Percentiles rank a stretch among this genome's conserved stretches.
phyloP scores from a whole-genome alignment of 345 rosid genomes.

The Gossypium sturtianum region DNA sequence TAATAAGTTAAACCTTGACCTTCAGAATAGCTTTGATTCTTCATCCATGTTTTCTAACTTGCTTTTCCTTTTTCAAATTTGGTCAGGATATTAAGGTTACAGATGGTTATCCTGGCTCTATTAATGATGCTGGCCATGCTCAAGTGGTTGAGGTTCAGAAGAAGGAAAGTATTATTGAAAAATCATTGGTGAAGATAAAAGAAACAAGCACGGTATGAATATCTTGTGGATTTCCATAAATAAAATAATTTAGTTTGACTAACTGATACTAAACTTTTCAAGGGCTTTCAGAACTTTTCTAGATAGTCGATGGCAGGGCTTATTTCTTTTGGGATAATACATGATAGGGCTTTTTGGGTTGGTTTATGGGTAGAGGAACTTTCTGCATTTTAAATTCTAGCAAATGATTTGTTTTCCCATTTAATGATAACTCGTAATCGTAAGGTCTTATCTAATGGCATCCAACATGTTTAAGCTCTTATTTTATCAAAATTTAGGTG shows the following conservation, averaged over 20 bases:
- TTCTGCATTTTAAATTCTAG: background rate
- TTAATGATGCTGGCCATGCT: conserved; percentile 30
- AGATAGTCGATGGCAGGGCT: background rate
- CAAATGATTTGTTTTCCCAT: background rate
- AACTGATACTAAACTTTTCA: background rate
- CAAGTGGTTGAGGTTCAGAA: conserved; percentile 48
- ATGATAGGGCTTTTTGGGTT: background rate
- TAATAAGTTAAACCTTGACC: background rate
- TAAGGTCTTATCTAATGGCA: background rate
- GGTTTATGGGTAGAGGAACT: background rate
- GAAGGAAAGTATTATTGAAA: conserved; percentile 63
- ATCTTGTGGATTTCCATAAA: conserved; percentile 7
- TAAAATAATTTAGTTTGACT: background rate
- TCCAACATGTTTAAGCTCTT: background rate
- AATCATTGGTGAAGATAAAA: conserved; percentile 75
- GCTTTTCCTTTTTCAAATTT: conserved; percentile 13
- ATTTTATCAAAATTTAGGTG: background rate
- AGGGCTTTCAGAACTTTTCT: background rate
- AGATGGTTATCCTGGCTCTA: conserved; percentile 24
- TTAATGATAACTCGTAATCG: background rate
- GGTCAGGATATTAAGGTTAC: conserved; percentile 43
- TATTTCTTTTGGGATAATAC: background rate
- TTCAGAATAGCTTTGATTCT: background rate
- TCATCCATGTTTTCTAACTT: conserved; percentile 13
- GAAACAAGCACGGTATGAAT: conserved; percentile 71